Conservation (phyloP, 2,329 filamentous ascomycete species). For the Cadophora sp. region DNA sequence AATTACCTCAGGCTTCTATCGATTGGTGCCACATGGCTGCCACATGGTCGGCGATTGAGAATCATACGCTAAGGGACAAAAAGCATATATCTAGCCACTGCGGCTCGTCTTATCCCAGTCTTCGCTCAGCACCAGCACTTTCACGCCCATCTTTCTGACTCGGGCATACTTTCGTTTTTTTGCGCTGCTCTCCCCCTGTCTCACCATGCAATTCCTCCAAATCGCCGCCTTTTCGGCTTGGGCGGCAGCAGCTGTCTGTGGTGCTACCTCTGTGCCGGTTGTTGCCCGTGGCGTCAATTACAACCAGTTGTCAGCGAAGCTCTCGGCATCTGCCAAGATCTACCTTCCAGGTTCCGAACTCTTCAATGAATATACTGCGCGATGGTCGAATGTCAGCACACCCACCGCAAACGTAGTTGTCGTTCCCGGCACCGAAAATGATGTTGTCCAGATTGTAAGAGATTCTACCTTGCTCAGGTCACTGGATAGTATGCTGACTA, state of each 20-base stretch:
- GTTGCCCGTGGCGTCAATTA: constrained; percentile 15
- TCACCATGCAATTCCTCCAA: constrained; percentile 7
- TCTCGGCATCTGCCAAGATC: constrained; percentile 33
- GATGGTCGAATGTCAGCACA: constrained; percentile 48
- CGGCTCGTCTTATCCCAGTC: background rate
- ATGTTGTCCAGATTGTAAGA: constrained; percentile 56
- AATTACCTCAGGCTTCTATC: background rate
- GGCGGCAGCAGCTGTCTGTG: constrained; percentile 13
- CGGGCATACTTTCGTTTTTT: constrained; percentile 16
- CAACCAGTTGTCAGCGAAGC: constrained; percentile 41
- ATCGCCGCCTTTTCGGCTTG: constrained; percentile 17
- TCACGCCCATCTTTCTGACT: constrained; percentile 6
- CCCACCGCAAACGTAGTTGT: constrained; percentile 55
- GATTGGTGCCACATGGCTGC: background rate
- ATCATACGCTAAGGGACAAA: background rate
- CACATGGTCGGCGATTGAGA: background rate
- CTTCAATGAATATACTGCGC: constrained; percentile 23
- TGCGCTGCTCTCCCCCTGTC: background rate
- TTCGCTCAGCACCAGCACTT: constrained; percentile 10
- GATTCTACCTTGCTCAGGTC: background rate
- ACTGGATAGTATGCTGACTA: background rate
- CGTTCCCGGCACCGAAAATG: constrained; percentile 53
- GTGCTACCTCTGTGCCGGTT: background rate
- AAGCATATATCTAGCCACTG: constrained; percentile 9
- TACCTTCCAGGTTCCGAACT: constrained; percentile 29